Evolutionary conservation across 1,284 basidiomycete genomes (phyloP), one percentile per base, ranked within the genome.

Genomic region (Fereydounia khargensis): DNA sequence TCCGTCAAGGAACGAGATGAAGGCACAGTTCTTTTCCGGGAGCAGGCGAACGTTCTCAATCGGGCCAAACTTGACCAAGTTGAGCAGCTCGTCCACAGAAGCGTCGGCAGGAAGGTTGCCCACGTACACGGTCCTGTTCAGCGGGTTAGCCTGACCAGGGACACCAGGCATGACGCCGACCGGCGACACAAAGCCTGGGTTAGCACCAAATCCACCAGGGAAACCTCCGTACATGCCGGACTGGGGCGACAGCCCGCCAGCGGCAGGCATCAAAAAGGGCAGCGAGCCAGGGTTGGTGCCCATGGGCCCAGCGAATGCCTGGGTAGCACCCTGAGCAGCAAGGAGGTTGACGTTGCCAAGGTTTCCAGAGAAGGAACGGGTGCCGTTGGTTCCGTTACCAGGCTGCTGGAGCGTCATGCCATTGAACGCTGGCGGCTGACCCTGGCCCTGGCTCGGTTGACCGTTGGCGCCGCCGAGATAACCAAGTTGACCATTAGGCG

Each of bases 1-100:
- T 18, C 62, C 68, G 31, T 60, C 67, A 16, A 74, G 61, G 39
- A 75, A 71, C 11, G 91, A 96, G 59, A 98, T 84, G 82, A 98
- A 98, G 44, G 95, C 92, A 75, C 94, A 97, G 11, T 87, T 90
- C 78, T 96, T 97, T 77, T 97, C 94, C 31, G 91, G 90, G n/a
- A 97, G 83, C 28, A 98, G 86, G 40, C 90, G 88, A 70, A 97
- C 88, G 40, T 85, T 88, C 77, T 97, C 94, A 61, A 98, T 86
- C 0, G 94, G 94, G 6, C 94, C 95, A 76, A 96, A 97, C 70
- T 95, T 91, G 60, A 98, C 94, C 55, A 96, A 86, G 77, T 91
- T 96, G 70, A 97, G 86, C 20, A 98, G 84, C 77, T 98, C 94
- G 74, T 97, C 92, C 47, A 96, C 91, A 6, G 91, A 92, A 0